phyloP scores from a whole-genome alignment of 164 flowering plant genomes.

The Stephania japonica region DNA sequence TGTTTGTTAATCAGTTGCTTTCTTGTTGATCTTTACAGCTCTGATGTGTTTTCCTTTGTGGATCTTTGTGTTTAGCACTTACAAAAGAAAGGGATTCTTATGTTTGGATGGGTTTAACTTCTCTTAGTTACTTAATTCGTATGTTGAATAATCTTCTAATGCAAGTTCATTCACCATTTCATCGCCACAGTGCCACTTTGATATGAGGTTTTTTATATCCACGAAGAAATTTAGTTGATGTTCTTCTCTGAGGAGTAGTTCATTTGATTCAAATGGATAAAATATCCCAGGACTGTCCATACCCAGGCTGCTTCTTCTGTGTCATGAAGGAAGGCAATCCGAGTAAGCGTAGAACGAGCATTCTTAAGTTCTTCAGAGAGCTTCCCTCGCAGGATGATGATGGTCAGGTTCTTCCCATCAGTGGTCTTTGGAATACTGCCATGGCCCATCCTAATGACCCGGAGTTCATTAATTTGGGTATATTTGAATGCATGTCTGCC shows the following conservation, averaged over 20 bases:
- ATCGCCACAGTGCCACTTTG: slow-evolving; percentile 17
- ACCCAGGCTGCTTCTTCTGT: slow-evolving; percentile 98
- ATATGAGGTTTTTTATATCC: slow-evolving; percentile 7
- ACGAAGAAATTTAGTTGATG: slow-evolving; percentile 11
- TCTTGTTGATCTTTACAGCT: background rate
- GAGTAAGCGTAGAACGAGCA: slow-evolving; percentile 75
- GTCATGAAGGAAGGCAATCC: slow-evolving; percentile 99
- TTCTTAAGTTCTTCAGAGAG: slow-evolving; percentile 87
- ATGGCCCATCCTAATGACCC: slow-evolving; percentile 99
- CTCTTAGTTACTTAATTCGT: background rate
- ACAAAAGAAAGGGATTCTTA: background rate
- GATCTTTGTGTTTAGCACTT: background rate
- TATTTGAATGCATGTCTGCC: slow-evolving; percentile 97
- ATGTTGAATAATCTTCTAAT: background rate
- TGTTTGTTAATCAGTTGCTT: background rate
- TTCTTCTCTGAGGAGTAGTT: slow-evolving; percentile 17
- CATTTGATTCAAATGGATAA: slow-evolving; percentile 57
- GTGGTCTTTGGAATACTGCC: slow-evolving; percentile 99
- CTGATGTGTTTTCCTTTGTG: background rate
- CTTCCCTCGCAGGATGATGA: slow-evolving; percentile 96
- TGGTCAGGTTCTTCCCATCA: slow-evolving; percentile 97
- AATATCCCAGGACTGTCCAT: slow-evolving; percentile 73
- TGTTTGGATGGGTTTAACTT: background rate
- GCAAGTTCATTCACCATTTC: background rate
- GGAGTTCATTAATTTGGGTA: slow-evolving; percentile 90